Percentiles rank a stretch among this genome's conserved stretches.
These are phyloP conservation scores for Osmanthus fragrans DNA, from an alignment of 257 asterid genomes.

Conservation along the genomic window DNA sequence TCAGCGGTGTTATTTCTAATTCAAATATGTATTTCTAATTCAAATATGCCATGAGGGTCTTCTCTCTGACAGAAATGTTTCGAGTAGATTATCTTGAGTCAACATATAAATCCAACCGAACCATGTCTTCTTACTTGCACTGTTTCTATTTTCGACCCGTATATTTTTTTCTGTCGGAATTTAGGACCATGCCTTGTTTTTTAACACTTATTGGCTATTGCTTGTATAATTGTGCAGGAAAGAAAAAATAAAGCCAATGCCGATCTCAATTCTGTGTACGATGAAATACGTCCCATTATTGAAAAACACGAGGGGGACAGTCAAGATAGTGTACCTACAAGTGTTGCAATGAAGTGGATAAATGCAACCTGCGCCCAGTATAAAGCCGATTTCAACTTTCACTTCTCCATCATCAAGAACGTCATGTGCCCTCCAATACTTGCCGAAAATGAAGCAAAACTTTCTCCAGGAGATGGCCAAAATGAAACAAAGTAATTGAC, in stretches of 20 bases:
- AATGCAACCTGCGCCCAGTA: slow-evolving; percentile 66
- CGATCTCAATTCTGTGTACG: slow-evolving; percentile 61
- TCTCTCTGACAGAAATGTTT: not conserved
- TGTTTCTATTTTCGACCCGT: not conserved
- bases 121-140: not conserved
- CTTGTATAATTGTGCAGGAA: slow-evolving; percentile 46
- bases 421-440: slow-evolving; percentile 48
- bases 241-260: slow-evolving; percentile 53
- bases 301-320: slow-evolving; percentile 82
- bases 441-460: slow-evolving; percentile 17
- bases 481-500: slow-evolving; percentile 33
- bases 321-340: slow-evolving; percentile 79
- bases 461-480: slow-evolving; percentile 27
- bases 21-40: not conserved
- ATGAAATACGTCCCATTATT: slow-evolving; percentile 89
- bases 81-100: not conserved
- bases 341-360: slow-evolving; percentile 89
- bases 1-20: not conserved
- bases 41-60: not conserved
- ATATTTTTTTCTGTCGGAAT: not conserved
- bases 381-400: slow-evolving; percentile 72
- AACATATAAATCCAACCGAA: not conserved
- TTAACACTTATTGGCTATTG: not conserved
- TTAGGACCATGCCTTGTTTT: not conserved
- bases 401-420: slow-evolving; percentile 68